Evolutionary conservation across 805 yeast genomes (phyloP), one percentile per base, ranked within the genome.

Genomic region (Isabelozyma pseudorhagii): DNA sequence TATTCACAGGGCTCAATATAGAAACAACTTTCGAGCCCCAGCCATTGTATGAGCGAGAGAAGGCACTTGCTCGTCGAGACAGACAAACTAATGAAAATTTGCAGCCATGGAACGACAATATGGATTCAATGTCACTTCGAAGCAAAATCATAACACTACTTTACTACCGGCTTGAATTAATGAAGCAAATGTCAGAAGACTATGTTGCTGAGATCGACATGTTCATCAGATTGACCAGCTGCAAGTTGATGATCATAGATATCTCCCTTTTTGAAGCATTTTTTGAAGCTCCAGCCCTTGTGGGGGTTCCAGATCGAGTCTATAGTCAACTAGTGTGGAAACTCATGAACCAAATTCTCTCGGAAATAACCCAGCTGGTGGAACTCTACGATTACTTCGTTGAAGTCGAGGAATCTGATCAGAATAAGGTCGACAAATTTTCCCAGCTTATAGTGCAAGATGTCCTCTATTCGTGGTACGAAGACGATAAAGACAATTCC

Each of bases 121-220:
- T 55, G 47, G 63, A 60, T 38, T 66, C 72, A 1, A 62, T 69
- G 65, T 28, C 28, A 9, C 45, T 65, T 5, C 58, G 75, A n/a
- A 59, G 55, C 50, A 59, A 55, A 28, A 52, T 65, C 15, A 25
- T 55, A 5, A 28, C 48, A 13, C 42, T 61, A 38, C 50, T 60
- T 0, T 63, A 56, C 46, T 56, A 56, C 44, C 49, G 63, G 5
- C 41, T 39, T 4, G 14, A 39, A 39, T 9, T 17, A 9, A 31
- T 13, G n/a, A 31, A n/a, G 8, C 28, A 10, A 29, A 8, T 17
- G 28, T 27, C 28, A 4, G 31, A 17, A 9, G 44, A 15, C 1
- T 9, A 1, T 11, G 44, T 7, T 27, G 11, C 28, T 1, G 31
- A 38, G 21, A 4, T 13, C 5, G 40, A 3, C 8, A 4, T 14